Evolutionary conservation across 306 rosid species (phyloP), one percentile per base, ranked within the genome.

Genomic region (Alnus rubra): DNA sequence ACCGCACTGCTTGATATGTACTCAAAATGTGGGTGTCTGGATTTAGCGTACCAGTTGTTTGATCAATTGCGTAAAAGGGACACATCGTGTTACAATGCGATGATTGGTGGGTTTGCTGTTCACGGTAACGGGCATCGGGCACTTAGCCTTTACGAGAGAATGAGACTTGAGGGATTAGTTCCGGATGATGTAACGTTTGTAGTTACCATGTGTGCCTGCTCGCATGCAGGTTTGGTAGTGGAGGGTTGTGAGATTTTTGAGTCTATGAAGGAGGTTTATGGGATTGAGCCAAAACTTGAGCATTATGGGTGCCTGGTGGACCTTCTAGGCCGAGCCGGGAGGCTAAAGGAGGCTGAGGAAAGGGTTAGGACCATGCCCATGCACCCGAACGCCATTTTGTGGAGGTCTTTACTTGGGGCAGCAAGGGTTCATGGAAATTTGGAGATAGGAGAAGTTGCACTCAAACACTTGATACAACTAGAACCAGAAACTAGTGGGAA

Each of bases 351-450:
- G 60, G 89, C 89, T 4, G 79, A 83, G 80, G 74, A 81, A 23
- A 68, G 76, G 82, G 48, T 86, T 51, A 55, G 33, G 75, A 78
- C 42, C 63, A 78, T 86, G 89, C 84, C 89, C 6, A 75, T 86
- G 87, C 83, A 81, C 53, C 89, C 89, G 3, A 86, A 83, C 64
- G 87, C 89, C 5, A 71, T 83, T 16, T 53, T 86, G 69, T 86
- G 87, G 87, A 83, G 87, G 82, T 82, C 85, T 75, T 83, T 86
- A 81, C 89, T 86, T 33, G 89, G 87, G 45, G 87, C 85, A 52
- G 87, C 89, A 35, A 83, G 79, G 70, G 44, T 83, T 67, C 87
- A 81, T 83, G 85, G 87, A 13, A 81, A 83, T 77, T 51, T 81
- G 62, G 78, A 72, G 74, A 53, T 83, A 12, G 89, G 85, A 49